Percentiles rank a stretch among this genome's conserved stretches.
These are phyloP conservation scores for Cytospora piceae DNA, from an alignment of 2,329 filamentous ascomycete species.

Conservation along the genomic window DNA sequence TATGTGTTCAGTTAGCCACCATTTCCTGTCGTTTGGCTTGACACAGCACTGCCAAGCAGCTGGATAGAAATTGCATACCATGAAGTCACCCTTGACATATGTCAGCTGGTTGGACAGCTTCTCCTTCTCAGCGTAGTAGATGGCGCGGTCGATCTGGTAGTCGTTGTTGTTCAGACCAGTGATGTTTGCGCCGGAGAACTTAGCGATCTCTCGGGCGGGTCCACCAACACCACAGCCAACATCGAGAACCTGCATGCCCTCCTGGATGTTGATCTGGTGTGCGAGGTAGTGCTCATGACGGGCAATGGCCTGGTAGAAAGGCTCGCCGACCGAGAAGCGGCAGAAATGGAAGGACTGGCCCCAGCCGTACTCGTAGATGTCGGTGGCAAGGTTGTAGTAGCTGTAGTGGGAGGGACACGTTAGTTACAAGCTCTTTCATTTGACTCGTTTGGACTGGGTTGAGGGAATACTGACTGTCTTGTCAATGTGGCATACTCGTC, in stretches of 20 bases:
- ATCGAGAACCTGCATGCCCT: constrained; percentile 88
- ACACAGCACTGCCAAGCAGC: background rate
- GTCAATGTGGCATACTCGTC: constrained; percentile 93
- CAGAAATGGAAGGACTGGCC: constrained; percentile 97
- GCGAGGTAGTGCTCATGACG: constrained; percentile 98
- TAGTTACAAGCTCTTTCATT: constrained; percentile 24
- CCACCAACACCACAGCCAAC: constrained; percentile 97
- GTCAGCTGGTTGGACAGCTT: constrained; percentile 77
- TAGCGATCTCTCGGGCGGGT: constrained; percentile 92
- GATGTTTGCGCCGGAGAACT: constrained; percentile 88
- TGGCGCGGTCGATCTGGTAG: constrained; percentile 97
- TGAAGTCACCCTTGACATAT: constrained; percentile 96
- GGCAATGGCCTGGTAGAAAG: constrained; percentile 88
- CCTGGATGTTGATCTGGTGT: constrained; percentile 81
- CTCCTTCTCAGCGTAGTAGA: constrained; percentile 79
- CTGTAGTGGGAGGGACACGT: constrained; percentile 46
- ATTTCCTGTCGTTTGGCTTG: background rate
- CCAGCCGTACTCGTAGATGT: constrained; percentile 97
- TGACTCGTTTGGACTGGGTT: too few species aligned
- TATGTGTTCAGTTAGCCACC: constrained; percentile 37
- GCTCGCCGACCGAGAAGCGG: constrained; percentile 84
- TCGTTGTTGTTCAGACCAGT: constrained; percentile 98
- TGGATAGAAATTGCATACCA: constrained; percentile 55
- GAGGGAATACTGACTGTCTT: constrained; percentile 70
- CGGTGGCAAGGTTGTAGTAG: constrained; percentile 97